These are phyloP conservation scores for Penicillium sclerotigenum DNA, from an alignment of 2,329 filamentous ascomycete genomes.

Conservation along the genomic window DNA sequence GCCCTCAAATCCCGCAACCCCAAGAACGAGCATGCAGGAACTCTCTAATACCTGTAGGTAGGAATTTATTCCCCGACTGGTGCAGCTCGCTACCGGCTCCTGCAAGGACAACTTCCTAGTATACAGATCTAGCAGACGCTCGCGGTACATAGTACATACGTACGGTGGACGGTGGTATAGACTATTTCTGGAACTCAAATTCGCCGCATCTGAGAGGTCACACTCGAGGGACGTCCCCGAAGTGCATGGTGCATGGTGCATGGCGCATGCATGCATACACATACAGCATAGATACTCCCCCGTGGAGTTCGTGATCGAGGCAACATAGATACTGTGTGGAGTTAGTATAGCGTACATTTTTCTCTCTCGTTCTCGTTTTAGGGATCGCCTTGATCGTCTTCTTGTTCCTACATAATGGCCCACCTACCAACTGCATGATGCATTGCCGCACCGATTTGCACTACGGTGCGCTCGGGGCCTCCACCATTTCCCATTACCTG, in stretches of 20 bases:
- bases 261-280: background rate
- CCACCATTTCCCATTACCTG: constrained; percentile 18
- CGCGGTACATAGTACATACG: constrained; percentile 5
- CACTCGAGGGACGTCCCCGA: constrained; percentile 10
- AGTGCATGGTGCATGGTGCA: constrained; percentile 3
- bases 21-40: background rate
- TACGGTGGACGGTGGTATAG: background rate
- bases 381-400: background rate
- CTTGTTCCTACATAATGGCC: constrained; percentile 2
- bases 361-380: background rate
- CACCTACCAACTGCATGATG: no score
- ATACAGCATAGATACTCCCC: constrained; percentile 3
- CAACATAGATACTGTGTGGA: constrained; percentile 4
- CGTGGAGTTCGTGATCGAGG: constrained; percentile 17
- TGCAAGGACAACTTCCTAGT: constrained; percentile 21
- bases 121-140: constrained; percentile 18
- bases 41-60: background rate
- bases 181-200: constrained; percentile 24
- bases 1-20: background rate
- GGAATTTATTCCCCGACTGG: constrained; percentile 21
- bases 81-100: constrained; percentile 7
- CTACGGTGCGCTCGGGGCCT: constrained; percentile 1
- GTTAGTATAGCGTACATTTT: background rate
- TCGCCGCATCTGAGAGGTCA: constrained; percentile 27
- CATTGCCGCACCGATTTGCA: background rate